Conservation (phyloP, 345 rosid species). For the Noccaea caerulescens region DNA sequence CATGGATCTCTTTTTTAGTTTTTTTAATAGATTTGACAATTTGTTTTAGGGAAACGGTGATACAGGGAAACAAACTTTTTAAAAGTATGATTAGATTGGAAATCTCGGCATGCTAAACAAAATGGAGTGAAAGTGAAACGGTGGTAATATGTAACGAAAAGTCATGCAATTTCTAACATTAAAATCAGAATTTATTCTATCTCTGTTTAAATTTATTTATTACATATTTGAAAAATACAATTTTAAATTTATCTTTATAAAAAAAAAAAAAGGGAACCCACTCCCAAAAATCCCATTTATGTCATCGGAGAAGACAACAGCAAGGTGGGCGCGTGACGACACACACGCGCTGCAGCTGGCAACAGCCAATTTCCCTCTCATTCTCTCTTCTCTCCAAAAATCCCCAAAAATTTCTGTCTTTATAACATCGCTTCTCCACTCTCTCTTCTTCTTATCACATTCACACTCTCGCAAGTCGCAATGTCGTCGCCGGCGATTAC, state of each 20-base stretch:
- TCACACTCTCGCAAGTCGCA: constrained; percentile 15
- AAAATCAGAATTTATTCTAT: too few relatives aligned
- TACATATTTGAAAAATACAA: too few relatives aligned
- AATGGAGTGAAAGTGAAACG: too few relatives aligned
- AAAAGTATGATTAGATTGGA: too few relatives aligned
- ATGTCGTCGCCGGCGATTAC: constrained; percentile 43
- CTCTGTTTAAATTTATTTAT: too few relatives aligned
- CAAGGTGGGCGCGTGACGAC: constrained; percentile 43
- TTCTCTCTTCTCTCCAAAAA: neutral
- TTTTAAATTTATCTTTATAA: too few relatives aligned
- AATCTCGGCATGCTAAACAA: too few relatives aligned
- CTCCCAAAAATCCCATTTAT: constrained; percentile 20
- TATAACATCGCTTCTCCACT: constrained; percentile 31
- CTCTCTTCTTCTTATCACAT: neutral
- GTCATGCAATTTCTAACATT: too few relatives aligned
- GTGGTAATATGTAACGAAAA: too few relatives aligned
- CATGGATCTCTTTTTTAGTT: neutral
- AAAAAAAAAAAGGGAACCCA: neutral
- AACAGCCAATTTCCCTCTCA: constrained; percentile 66
- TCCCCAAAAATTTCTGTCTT: constrained; percentile 21
- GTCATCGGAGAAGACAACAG: constrained; percentile 21
- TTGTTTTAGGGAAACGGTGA: neutral
- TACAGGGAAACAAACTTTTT: neutral
- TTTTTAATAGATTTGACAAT: neutral
- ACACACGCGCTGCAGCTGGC: constrained; percentile 64